These are phyloP conservation scores for Salix brachista DNA, from an alignment of 345 rosid species.

Conservation along the genomic window DNA sequence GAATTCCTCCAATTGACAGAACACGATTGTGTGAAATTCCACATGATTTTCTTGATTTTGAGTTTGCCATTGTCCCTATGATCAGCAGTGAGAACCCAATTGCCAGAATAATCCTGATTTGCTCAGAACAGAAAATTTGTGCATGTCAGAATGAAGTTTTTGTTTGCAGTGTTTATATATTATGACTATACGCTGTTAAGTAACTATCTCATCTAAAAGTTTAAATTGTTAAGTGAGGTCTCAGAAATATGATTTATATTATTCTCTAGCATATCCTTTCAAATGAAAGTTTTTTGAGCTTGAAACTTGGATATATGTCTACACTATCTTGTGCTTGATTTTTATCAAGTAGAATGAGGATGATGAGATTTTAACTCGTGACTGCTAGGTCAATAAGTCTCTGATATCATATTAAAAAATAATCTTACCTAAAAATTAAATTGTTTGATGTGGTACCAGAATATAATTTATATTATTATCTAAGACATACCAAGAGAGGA, in stretches of 20 bases:
- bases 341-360: too few species aligned
- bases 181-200: too few species aligned
- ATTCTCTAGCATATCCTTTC: too few species aligned
- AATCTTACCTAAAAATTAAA: too few species aligned
- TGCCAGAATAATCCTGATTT: constrained; percentile 58
- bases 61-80: constrained; percentile 56
- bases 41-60: constrained; percentile 63
- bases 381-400: too few species aligned
- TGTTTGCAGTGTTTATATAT: not conserved
- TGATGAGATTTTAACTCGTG: too few species aligned
- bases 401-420: too few species aligned
- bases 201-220: accelerated
- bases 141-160: not conserved
- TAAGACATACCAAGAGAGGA: constrained; percentile 62
- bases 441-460: accelerated
- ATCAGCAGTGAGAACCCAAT: constrained; percentile 72
- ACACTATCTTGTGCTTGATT: too few species aligned
- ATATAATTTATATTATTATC: too few species aligned
- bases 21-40: constrained; percentile 59
- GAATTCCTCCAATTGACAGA: constrained; percentile 63
- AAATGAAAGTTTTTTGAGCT: accelerated
- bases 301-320: too few species aligned
- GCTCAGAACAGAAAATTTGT: not conserved
- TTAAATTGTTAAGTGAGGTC: too few species aligned
- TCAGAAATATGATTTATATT: too few species aligned